Conservation (phyloP, 2,329 filamentous ascomycete species). For the Aspergillus costaricaensis region DNA sequence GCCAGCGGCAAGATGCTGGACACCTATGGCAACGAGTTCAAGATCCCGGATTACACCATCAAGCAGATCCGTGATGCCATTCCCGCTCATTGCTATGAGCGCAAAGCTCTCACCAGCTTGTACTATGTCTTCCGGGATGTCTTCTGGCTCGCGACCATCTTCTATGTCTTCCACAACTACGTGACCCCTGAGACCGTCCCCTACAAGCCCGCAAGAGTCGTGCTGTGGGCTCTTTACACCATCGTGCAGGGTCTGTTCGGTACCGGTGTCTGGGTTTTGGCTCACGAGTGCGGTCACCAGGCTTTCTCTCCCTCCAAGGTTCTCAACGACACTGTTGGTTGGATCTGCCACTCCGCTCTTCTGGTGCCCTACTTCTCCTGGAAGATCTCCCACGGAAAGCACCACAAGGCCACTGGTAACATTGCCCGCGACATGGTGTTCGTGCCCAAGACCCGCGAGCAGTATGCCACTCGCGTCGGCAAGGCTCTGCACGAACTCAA, state of each 20-base stretch:
- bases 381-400: conserved; percentile 99
- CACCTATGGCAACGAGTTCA: conserved; percentile 92
- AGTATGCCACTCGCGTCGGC: conserved; percentile 75
- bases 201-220: conserved; percentile 65
- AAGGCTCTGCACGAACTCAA: conserved; percentile 75
- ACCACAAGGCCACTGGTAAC: conserved; percentile 98
- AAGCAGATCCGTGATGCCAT: conserved; percentile 97
- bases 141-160: conserved; percentile 69
- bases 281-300: conserved; percentile 97
- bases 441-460: conserved; percentile 84
- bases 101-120: conserved; percentile 74
- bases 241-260: conserved; percentile 88
- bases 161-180: conserved; percentile 85
- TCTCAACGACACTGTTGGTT: conserved; percentile 89
- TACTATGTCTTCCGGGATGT: conserved; percentile 84
- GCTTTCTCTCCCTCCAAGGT: conserved; percentile 91
- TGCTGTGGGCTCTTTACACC: conserved; percentile 68
- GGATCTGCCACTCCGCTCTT: conserved; percentile 83
- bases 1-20: conserved; percentile 69
- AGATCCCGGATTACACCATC: conserved; percentile 93
- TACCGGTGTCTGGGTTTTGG: conserved; percentile 93
- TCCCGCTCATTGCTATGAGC: conserved; percentile 94
- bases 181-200: conserved; percentile 83
- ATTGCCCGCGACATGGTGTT: conserved; percentile 99
- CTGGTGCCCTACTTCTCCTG: conserved; percentile 98